Percentiles rank a stretch among this genome's conserved stretches.
phyloP scores from a whole-genome alignment of 306 rosid species.

The Quercus gilva region DNA sequence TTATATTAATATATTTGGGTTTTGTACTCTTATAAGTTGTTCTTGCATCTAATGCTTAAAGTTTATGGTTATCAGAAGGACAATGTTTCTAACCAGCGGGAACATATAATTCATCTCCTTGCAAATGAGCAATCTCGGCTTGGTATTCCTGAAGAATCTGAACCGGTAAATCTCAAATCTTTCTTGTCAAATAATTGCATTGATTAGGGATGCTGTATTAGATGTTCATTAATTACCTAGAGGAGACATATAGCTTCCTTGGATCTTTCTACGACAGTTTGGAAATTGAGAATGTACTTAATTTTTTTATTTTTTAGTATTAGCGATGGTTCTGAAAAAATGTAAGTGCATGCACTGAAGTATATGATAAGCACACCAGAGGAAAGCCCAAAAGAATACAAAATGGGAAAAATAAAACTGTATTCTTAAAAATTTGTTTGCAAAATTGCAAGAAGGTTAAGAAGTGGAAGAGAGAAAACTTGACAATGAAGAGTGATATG shows the following conservation, averaged over 20 bases:
- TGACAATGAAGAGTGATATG: background rate
- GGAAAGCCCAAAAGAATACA: background rate
- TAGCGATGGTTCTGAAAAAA: background rate
- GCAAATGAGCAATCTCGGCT: conserved; percentile 90
- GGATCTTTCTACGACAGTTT: background rate
- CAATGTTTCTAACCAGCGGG: conserved; percentile 86
- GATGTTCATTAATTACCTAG: background rate
- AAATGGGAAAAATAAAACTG: background rate
- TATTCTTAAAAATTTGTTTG: background rate
- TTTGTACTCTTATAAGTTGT: background rate
- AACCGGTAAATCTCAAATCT: conserved; percentile 57
- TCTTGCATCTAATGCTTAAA: conserved; percentile 12
- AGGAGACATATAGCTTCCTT: background rate
- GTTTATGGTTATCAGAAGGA: conserved; percentile 67
- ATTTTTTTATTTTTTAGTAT: background rate
- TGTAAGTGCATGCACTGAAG: background rate
- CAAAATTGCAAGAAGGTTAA: background rate
- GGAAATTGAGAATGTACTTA: background rate
- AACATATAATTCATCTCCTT: conserved; percentile 82
- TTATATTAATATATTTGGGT: background rate
- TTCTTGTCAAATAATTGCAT: background rate
- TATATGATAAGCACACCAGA: background rate
- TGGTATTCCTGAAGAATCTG: conserved; percentile 61
- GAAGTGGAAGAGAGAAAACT: background rate
- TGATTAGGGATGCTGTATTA: background rate